Conservation (phyloP, 2,329 filamentous ascomycete genomes). For the Beauveria caledonica region DNA sequence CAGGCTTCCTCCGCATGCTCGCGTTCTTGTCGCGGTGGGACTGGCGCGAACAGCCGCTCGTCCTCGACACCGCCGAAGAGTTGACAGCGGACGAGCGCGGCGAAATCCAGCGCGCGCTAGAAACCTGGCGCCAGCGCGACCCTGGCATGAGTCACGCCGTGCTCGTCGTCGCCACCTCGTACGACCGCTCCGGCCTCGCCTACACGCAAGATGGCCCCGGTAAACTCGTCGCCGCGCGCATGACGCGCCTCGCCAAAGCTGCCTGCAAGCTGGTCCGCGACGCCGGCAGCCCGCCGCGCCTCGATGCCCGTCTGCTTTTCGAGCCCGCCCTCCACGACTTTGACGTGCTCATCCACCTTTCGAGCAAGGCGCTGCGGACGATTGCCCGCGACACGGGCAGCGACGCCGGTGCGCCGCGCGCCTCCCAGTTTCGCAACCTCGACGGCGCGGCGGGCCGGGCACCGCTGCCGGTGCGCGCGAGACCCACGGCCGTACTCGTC, state of each 20-base stretch:
- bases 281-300: slow-evolving; percentile 27
- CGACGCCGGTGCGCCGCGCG: slow-evolving; percentile 28
- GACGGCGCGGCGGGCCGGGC: slow-evolving; percentile 44
- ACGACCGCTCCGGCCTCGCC: slow-evolving; percentile 68
- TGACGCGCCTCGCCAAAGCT: slow-evolving; percentile 73
- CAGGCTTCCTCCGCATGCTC: slow-evolving; percentile 75
- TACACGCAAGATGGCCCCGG: slow-evolving; percentile 68
- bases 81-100: slow-evolving; percentile 54
- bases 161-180: slow-evolving; percentile 71
- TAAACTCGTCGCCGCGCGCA: slow-evolving; percentile 74
- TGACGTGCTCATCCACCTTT: slow-evolving; percentile 74
- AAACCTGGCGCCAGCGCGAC: slow-evolving; percentile 81
- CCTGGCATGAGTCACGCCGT: slow-evolving; percentile 78
- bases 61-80: slow-evolving; percentile 61
- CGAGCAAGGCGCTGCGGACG: slow-evolving; percentile 41
- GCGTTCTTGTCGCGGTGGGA: slow-evolving; percentile 81
- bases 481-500: slow-evolving; percentile 56
- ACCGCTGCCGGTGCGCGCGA: slow-evolving; percentile 43
- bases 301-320: slow-evolving; percentile 55
- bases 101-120: slow-evolving; percentile 61
- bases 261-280: slow-evolving; percentile 55
- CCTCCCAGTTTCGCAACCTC: slow-evolving; percentile 73
- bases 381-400: slow-evolving; percentile 31
- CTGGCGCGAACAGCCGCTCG: slow-evolving; percentile 75
- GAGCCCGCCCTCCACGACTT: slow-evolving; percentile 66